phyloP scores from a whole-genome alignment of 1,284 basidiomycete species.

The Coniferiporia sulphurascens region DNA sequence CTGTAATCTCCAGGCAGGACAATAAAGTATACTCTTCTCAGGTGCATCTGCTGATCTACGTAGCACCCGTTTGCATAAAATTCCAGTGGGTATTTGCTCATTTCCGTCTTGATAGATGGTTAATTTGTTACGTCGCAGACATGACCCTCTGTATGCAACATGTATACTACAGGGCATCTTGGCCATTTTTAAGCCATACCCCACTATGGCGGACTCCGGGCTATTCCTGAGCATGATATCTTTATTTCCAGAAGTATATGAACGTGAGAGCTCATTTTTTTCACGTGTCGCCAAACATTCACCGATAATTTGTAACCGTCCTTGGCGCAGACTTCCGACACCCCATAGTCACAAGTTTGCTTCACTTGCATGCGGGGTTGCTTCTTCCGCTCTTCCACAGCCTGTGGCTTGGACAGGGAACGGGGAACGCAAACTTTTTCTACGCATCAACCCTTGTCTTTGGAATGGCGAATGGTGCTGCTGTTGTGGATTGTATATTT shows the following conservation, averaged over 20 bases:
- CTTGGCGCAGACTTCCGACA: slow-evolving; percentile 69
- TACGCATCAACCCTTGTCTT: slow-evolving; percentile 95
- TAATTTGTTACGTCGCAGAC: slow-evolving; percentile 37
- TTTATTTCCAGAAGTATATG: slow-evolving; percentile 81
- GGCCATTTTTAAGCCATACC: slow-evolving; percentile 89
- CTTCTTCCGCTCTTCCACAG: slow-evolving; percentile 90
- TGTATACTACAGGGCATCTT: slow-evolving; percentile 77
- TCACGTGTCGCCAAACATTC: slow-evolving; percentile 1
- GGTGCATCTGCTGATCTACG: slow-evolving; percentile 84
- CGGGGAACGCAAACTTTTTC: slow-evolving; percentile 98
- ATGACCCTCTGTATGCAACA: slow-evolving; percentile 80
- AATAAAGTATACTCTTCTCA: slow-evolving; percentile 36
- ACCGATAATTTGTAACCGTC: neutral
- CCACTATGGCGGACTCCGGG: slow-evolving; percentile 84
- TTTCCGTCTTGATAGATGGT: neutral
- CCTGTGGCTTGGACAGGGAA: slow-evolving; percentile 88
- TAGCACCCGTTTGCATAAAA: slow-evolving; percentile 82
- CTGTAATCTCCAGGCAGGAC: neutral
- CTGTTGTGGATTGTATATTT: slow-evolving; percentile 76
- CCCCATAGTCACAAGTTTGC: slow-evolving; percentile 80
- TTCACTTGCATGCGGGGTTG: slow-evolving; percentile 81
- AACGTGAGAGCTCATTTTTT: slow-evolving; percentile 51
- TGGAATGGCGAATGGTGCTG: slow-evolving; percentile 82
- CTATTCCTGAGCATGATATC: slow-evolving; percentile 79
- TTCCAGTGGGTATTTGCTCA: slow-evolving; percentile 54